Evolutionary conservation across 257 asterid species (phyloP).

Genomic region (Solanum chmielewskii): DNA sequence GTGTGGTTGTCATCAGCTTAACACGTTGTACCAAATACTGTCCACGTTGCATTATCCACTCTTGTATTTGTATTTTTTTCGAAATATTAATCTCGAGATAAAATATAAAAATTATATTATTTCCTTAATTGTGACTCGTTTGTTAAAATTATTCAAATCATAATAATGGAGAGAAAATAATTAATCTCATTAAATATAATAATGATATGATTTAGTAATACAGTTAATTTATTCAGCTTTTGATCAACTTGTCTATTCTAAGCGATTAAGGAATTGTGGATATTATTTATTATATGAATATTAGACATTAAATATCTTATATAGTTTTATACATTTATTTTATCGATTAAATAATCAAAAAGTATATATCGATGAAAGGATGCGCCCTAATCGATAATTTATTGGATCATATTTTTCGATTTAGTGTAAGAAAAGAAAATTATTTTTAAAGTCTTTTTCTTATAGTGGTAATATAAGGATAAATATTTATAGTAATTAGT

Average conservation of each 20-base stretch:
- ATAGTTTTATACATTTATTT: no score
- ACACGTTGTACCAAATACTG: slow-evolving; percentile 5
- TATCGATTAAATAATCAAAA: background rate
- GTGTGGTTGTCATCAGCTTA: background rate
- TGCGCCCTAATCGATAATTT: background rate
- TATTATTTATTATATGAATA: no score
- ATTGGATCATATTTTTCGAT: no score
- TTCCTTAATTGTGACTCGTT: background rate
- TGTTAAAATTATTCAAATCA: no score
- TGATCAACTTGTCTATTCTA: no score
- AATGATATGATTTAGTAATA: no score
- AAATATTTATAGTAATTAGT: background rate
- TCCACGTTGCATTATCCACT: slow-evolving; percentile 13
- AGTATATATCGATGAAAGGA: background rate
- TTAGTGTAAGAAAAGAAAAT: background rate
- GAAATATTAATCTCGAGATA: background rate
- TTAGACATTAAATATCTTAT: background rate
- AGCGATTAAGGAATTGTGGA: no score
- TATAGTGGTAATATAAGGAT: background rate
- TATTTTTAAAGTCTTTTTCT: background rate
- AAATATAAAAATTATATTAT: background rate
- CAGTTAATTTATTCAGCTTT: no score
- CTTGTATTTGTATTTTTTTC: background rate
- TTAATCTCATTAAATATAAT: no score
- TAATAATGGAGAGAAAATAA: no score